phyloP scores from a whole-genome alignment of 2,329 filamentous ascomycete species.

The Alternaria gaisen region DNA sequence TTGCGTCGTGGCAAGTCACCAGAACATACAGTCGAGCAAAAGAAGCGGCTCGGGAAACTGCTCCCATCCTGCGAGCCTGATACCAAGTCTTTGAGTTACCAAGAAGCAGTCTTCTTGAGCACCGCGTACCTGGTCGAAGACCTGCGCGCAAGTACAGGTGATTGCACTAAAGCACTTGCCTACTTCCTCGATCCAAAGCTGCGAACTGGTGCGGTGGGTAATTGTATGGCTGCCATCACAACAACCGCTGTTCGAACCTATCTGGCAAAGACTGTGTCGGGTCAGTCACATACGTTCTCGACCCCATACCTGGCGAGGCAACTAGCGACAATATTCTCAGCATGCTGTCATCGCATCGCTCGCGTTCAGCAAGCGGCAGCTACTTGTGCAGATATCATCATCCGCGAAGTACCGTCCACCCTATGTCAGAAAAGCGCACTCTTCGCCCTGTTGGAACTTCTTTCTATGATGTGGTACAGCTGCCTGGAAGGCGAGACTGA shows the following conservation, averaged over 20 bases:
- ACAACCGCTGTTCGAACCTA: constrained; percentile 81
- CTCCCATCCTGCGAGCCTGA: constrained; percentile 80
- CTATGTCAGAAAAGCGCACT: constrained; percentile 89
- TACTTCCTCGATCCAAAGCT: constrained; percentile 96
- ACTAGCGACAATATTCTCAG: constrained; percentile 82
- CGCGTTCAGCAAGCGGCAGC: constrained; percentile 89
- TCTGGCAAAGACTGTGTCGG: constrained; percentile 75
- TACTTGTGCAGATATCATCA: constrained; percentile 83
- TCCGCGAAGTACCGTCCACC: constrained; percentile 84
- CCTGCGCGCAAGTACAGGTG: constrained; percentile 82
- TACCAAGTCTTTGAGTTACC: constrained; percentile 83
- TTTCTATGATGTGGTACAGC: constrained; percentile 94
- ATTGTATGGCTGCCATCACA: constrained; percentile 70
- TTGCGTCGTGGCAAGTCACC: constrained; percentile 84
- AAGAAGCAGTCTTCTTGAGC: constrained; percentile 91
- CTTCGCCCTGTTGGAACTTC: constrained; percentile 88
- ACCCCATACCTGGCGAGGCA: constrained; percentile 90
- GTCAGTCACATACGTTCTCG: constrained; percentile 79
- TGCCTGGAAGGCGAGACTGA: constrained; percentile 95
- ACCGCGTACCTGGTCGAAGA: constrained; percentile 90
- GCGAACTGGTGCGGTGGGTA: constrained; percentile 66
- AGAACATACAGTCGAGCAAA: constrained; percentile 80
- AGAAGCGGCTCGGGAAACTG: constrained; percentile 76
- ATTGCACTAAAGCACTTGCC: constrained; percentile 86
- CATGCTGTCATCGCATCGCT: constrained; percentile 92